Conservation (phyloP, 2,329 filamentous ascomycete species). For the Pyricularia sp. region DNA sequence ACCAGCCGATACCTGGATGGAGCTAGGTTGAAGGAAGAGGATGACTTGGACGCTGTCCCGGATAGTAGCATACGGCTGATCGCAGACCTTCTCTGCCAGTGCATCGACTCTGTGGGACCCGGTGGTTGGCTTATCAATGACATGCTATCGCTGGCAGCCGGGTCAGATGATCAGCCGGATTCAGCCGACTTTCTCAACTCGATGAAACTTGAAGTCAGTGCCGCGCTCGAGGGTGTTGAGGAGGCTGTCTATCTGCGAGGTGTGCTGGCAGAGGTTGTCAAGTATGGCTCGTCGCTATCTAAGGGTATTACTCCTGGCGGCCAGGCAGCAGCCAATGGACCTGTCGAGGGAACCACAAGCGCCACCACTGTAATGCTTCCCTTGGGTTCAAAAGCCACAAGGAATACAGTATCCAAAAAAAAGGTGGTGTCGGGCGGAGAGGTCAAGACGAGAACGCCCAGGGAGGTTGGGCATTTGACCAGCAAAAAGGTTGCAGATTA, state of each 20-base stretch:
- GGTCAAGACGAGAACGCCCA: conserved; percentile 54
- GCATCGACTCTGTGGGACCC: conserved; percentile 66
- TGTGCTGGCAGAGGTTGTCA: conserved; percentile 55
- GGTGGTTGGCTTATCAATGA: conserved; percentile 65
- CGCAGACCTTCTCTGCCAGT: conserved; percentile 60
- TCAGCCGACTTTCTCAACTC: conserved; percentile 55
- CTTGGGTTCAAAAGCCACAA: conserved; percentile 57
- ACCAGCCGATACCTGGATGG: conserved; percentile 60
- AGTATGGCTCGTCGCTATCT: conserved; percentile 32
- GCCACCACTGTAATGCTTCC: conserved; percentile 48
- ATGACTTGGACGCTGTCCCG: conserved; percentile 41
- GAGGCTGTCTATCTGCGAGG: conserved; percentile 58
- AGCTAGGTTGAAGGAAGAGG: conserved; percentile 33
- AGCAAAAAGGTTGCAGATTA: conserved; percentile 76
- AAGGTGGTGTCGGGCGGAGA: conserved; percentile 63
- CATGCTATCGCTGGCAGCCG: conserved; percentile 29
- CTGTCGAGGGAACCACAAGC: conserved; percentile 28
- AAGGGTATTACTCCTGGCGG: not conserved
- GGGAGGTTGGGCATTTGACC: conserved; percentile 69
- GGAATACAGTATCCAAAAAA: conserved; percentile 35
- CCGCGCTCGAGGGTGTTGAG: conserved; percentile 62
- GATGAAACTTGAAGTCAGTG: conserved; percentile 59
- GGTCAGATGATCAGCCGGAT: conserved; percentile 35
- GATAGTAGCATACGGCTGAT: conserved; percentile 64
- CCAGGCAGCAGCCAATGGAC: conserved; percentile 7